Conservation (phyloP, 306 rosid species). For the Cucurbita pepo region DNA sequence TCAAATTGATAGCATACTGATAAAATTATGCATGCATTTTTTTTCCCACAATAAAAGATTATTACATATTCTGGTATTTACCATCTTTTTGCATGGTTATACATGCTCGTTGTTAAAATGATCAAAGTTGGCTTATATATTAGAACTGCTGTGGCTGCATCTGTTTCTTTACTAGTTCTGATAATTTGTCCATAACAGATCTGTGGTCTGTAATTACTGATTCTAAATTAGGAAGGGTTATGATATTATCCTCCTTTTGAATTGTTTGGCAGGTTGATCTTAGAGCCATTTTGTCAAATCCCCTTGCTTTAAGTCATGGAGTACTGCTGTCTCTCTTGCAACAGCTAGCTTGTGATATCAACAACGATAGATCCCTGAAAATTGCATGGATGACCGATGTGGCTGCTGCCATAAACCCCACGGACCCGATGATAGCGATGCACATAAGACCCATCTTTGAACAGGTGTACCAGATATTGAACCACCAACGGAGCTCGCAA, state of each 20-base stretch:
- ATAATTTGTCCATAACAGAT: background rate
- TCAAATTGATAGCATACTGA: background rate
- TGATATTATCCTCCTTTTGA: background rate
- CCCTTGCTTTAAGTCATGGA: slow-evolving; percentile 94
- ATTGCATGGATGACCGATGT: slow-evolving; percentile 82
- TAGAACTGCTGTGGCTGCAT: background rate
- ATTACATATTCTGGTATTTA: background rate
- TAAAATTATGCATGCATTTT: background rate
- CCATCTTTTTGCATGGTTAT: no score
- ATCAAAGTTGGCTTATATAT: no score
- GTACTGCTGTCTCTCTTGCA: slow-evolving; percentile 90
- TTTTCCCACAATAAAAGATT: no score
- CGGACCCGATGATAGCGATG: slow-evolving; percentile 50
- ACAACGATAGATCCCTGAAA: slow-evolving; percentile 43
- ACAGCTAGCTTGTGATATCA: slow-evolving; percentile 83
- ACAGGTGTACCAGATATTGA: slow-evolving; percentile 85
- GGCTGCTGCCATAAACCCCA: slow-evolving; percentile 47
- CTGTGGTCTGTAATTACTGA: background rate
- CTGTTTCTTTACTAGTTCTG: background rate
- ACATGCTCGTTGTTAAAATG: background rate
- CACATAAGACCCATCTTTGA: slow-evolving; percentile 75
- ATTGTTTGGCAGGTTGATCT: slow-evolving; percentile 57
- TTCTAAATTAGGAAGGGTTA: background rate
- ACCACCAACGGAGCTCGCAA: slow-evolving; percentile 70
- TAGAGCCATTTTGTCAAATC: slow-evolving; percentile 37